Evolutionary conservation across 805 yeast genomes (phyloP).

Genomic region (Kurtzmaniella cleridarum): DNA sequence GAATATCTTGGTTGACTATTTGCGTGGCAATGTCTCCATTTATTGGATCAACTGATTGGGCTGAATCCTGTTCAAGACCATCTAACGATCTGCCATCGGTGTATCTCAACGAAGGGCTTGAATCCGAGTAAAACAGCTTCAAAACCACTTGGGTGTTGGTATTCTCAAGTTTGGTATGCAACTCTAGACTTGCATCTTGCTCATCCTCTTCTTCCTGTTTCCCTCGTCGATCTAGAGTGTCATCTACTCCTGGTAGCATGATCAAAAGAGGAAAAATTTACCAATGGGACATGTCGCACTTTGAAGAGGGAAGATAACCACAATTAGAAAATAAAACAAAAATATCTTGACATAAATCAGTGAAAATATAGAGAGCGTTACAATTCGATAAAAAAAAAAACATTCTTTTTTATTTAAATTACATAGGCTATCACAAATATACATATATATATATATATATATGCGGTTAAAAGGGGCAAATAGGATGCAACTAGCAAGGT

Average conservation of each 20-base stretch:
- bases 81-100: background rate
- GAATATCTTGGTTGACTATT: constrained; percentile 1
- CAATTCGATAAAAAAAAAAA: too few species aligned
- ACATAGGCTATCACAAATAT: too few species aligned
- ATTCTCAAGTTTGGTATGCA: background rate
- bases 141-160: background rate
- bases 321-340: too few species aligned
- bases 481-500: too few species aligned
- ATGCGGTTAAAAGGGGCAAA: too few species aligned
- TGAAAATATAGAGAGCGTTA: too few species aligned
- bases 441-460: too few species aligned
- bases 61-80: background rate
- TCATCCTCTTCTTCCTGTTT: background rate
- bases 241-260: constrained; percentile 1
- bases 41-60: constrained; percentile 5
- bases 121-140: background rate
- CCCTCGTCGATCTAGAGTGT: constrained; percentile 1
- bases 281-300: too few species aligned
- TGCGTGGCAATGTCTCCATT: constrained; percentile 5
- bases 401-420: too few species aligned
- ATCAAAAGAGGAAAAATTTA: too few species aligned
- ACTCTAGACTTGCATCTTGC: background rate
- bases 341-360: too few species aligned
- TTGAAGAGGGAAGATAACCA: background rate
- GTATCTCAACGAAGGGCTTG: constrained; percentile 1